These are phyloP conservation scores for Diaporthe ilicicola DNA, from an alignment of 2,329 filamentous ascomycete genomes.

Conservation along the genomic window DNA sequence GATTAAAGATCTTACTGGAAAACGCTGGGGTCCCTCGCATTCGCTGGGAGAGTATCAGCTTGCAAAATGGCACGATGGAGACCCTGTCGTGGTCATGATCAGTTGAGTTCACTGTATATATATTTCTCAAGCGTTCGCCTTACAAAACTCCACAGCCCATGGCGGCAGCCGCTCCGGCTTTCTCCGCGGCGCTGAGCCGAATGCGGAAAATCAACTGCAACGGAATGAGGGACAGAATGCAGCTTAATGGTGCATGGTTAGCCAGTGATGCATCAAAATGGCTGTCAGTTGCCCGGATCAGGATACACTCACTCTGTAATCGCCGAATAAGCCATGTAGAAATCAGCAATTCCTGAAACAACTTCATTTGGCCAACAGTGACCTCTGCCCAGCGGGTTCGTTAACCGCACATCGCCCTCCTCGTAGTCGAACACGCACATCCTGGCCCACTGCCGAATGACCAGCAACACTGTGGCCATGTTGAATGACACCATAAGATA, in stretches of 20 bases:
- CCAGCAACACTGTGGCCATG: background rate
- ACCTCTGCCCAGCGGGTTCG: background rate
- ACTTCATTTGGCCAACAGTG: slow-evolving; percentile 16
- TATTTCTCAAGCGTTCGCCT: background rate
- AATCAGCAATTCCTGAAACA: background rate
- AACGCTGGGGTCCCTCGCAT: background rate
- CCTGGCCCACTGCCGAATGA: slow-evolving; percentile 16
- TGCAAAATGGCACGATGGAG: slow-evolving; percentile 14
- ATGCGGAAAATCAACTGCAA: slow-evolving; percentile 5
- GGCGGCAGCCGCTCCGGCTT: background rate
- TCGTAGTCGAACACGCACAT: slow-evolving; percentile 1
- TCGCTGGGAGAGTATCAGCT: background rate
- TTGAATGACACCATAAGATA: slow-evolving; percentile 7
- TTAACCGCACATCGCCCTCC: slow-evolving; percentile 12
- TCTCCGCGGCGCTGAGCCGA: background rate
- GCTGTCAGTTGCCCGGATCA: background rate
- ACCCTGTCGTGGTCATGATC: background rate
- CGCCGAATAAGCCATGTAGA: slow-evolving; percentile 7
- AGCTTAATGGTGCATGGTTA: background rate
- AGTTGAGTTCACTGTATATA: background rate
- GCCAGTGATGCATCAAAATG: background rate
- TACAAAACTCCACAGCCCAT: slow-evolving; percentile 13
- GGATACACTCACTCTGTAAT: slow-evolving; percentile 3
- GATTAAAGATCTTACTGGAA: background rate
- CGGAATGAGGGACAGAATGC: background rate